Base-by-base conservation (phyloP, 1,284 basidiomycete genomes). In the Melanopsichium pennsylvanicum region DNA sequence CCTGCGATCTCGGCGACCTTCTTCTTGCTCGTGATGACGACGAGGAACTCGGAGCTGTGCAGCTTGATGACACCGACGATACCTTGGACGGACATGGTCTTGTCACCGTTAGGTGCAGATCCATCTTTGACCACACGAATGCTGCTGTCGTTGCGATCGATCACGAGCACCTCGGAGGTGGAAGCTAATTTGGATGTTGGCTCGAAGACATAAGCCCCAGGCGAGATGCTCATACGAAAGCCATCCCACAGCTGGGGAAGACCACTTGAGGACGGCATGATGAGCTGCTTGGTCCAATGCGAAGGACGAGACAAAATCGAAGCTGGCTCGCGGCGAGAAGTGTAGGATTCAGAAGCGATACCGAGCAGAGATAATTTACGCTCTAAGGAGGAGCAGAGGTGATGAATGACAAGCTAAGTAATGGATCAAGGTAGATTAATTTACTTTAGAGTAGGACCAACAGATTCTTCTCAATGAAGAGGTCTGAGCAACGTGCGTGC, bases 21-120 rank as follows among this genome's bases (percentile, higher is more conserved):
- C 70, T 90, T 89, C 52, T 93, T 88, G 40, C 88, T 89, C 41
- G 92, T 96, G 72, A 97, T 86, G 44, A 97, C 86, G 62, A 98
- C 87, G 44, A 98, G 83, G 82, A 96, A 97, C 82, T 97, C 94
- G 40, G 68, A 72, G 25, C 52, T 74, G 52, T 74, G 74, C 25
- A 79, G 69, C 45, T 64, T 69, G 60, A 78, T 72, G 52, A 75
- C 56, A 39, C 78, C 76, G 22, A 78, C 61, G 34, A 81, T 75
- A 18, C 74, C 75, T 21, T 71, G 62, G 6, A 70, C 58, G 11
- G 55, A 38, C 48, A 66, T 72, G 50, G 59, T 47, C 67, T 70
- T 75, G 51, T 60, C 67, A 15, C 41, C 48, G 19, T 37, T 32
- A 5, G 40, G 40, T 12, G 60, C 33, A 5, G 56, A 40, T 19